Evolutionary conservation across 148 eudicot species (phyloP).

Genomic region (Drosera capensis): DNA sequence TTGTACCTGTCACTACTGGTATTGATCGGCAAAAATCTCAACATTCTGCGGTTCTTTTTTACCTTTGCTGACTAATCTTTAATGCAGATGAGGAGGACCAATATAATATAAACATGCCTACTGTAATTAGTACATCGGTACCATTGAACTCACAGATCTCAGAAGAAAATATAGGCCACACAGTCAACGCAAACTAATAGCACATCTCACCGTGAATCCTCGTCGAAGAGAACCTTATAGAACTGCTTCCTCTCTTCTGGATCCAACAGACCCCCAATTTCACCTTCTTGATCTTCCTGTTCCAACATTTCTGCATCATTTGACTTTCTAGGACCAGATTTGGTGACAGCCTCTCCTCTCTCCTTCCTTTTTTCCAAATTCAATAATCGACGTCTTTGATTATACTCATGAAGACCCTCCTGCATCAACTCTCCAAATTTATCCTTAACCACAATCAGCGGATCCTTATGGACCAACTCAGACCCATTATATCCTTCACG

Average conservation of each 20-base stretch:
- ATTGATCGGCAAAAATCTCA: no score
- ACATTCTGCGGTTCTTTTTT: no score
- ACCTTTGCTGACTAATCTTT: no score
- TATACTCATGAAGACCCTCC: slow-evolving; percentile 77
- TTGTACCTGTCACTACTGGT: no score
- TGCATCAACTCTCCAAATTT: slow-evolving; percentile 90
- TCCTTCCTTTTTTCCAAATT: slow-evolving; percentile 54
- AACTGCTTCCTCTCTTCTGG: slow-evolving; percentile 86
- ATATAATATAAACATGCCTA: no score
- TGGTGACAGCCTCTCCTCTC: slow-evolving; percentile 25
- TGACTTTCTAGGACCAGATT: slow-evolving; percentile 19
- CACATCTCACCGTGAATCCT: slow-evolving; percentile 14
- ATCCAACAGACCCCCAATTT: slow-evolving; percentile 59
- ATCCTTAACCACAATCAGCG: slow-evolving; percentile 75
- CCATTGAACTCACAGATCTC: no score
- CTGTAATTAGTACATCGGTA: no score
- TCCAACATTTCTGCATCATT: slow-evolving; percentile 19
- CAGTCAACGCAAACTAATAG: no score
- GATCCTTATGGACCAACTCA: slow-evolving; percentile 60
- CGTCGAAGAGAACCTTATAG: slow-evolving; percentile 68
- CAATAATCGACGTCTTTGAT: slow-evolving; percentile 39
- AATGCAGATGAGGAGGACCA: no score
- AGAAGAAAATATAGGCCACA: no score
- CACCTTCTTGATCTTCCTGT: slow-evolving; percentile 36
- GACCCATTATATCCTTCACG: slow-evolving; percentile 69